A percentile compares a stretch with the other conserved stretches of the same genome.
phyloP scores from a whole-genome alignment of 192 early-diverging fungal species.

The Podila verticillata region DNA sequence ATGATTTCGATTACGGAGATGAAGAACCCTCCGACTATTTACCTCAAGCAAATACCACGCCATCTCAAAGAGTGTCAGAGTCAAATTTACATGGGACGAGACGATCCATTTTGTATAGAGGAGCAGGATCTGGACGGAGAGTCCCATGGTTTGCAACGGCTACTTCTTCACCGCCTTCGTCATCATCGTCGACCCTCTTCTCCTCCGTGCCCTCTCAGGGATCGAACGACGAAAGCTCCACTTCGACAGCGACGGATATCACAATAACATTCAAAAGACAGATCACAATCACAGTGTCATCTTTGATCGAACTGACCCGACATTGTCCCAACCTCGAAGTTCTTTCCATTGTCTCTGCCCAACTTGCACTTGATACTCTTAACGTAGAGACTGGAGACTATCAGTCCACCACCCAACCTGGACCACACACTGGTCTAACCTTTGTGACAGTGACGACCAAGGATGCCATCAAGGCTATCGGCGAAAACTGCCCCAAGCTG shows the following conservation, averaged over 20 bases:
- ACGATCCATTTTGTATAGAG: no score
- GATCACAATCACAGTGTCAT: slow-evolving; percentile 56
- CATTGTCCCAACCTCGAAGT: slow-evolving; percentile 46
- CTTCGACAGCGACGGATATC: background rate
- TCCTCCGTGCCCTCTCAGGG: background rate
- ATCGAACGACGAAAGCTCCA: background rate
- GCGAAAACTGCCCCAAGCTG: slow-evolving; percentile 46
- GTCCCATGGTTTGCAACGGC: no score
- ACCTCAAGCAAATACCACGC: no score
- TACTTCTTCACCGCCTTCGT: no score
- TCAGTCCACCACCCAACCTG: slow-evolving; percentile 53
- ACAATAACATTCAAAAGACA: slow-evolving; percentile 2
- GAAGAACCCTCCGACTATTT: no score
- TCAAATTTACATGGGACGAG: no score
- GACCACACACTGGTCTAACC: slow-evolving; percentile 39
- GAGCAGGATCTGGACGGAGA: no score
- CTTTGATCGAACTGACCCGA: slow-evolving; percentile 55
- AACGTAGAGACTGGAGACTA: slow-evolving; percentile 61
- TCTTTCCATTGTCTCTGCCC: slow-evolving; percentile 50
- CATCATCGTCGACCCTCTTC: background rate
- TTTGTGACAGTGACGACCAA: slow-evolving; percentile 44
- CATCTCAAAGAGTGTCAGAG: no score
- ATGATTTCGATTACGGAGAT: no score
- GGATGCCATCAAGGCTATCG: slow-evolving; percentile 51
- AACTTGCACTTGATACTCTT: slow-evolving; percentile 45